Base-by-base conservation (phyloP, 345 rosid species). In the Mallotus nudiflorus region DNA sequence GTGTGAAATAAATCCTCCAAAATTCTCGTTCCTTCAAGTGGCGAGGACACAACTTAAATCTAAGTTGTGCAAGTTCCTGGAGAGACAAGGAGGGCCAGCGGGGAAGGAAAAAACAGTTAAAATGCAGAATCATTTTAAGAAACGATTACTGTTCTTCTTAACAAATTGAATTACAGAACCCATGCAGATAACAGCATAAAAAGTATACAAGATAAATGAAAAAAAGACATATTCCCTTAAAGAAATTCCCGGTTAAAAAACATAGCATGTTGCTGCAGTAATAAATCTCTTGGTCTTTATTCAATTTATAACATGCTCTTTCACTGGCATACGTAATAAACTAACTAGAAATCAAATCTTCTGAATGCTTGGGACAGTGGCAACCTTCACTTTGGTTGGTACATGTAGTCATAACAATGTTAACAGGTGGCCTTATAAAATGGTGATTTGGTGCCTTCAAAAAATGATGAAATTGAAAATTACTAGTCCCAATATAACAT, bases 31-130 rank as follows among this genome's bases (percentile, higher is more conserved):
- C 98, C 85, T 91, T 90, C 89, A 91, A 74, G 60, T 78, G 65
- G 68, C 89, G 71, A 22, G 97, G 98, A 68, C 96, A 94, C 54
- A 86, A 75, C 85, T 75, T 80, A 65, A 88, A 94, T 79, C 98
- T 86, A 65, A 94, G 84, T 65, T 87, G 88, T 22, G 96, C 76
- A 67, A 94, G 89, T 81, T 91, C 96, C 98, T 91, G 80, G 18
- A 67, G 66, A 19, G 56, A 4, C n/a, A 42, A 39, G 50, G 56
- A 22, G 16, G 40, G n/a, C 48, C 18, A 27, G 9, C 20, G 39
- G 39, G 22, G 22, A 50, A 44, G n/a, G n/a, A n/a, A 70, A 12
- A 15, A 29, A 25, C 24, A 73, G 25, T 22, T 67, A 14, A 52
- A 67, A 67, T 51, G 20, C 11, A 22, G 9, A 15, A 55, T 24